phyloP scores from a whole-genome alignment of 257 asterid species.

The Nicotiana knightiana region DNA sequence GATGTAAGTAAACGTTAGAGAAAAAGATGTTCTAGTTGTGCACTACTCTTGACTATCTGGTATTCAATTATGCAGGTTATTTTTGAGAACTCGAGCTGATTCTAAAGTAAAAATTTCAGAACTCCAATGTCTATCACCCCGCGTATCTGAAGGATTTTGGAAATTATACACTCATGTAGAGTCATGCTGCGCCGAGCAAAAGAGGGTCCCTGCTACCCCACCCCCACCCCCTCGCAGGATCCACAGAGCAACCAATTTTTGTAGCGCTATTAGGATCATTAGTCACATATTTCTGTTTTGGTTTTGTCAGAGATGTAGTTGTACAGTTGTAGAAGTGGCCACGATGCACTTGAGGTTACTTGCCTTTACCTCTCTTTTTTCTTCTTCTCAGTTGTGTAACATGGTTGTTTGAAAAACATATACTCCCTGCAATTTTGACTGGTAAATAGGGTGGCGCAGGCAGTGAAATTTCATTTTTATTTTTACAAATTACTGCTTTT shows the following conservation, averaged over 20 bases:
- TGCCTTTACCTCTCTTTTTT: neutral
- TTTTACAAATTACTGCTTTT: too few relatives aligned
- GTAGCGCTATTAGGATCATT: neutral
- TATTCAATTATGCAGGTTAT: slow-evolving; percentile 36
- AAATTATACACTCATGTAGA: neutral
- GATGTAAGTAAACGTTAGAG: neutral
- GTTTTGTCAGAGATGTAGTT: neutral
- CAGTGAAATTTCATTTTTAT: too few relatives aligned
- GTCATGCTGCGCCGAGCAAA: neutral
- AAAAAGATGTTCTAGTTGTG: neutral
- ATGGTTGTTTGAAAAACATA: neutral
- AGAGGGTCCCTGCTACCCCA: neutral
- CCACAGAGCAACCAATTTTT: neutral
- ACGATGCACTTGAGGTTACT: neutral
- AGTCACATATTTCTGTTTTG: neutral
- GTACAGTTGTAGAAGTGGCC: neutral
- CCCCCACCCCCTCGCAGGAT: neutral
- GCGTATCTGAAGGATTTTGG: neutral
- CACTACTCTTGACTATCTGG: neutral
- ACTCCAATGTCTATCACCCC: neutral
- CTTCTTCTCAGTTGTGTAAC: neutral
- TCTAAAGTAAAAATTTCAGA: neutral
- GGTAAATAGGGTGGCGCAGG: too few relatives aligned
- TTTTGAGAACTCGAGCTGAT: slow-evolving; percentile 40
- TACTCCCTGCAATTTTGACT: neutral